Evolutionary conservation across 768 basidiomycete species (phyloP), one percentile per base, ranked within the genome.

Genomic region (Mycena crocata): DNA sequence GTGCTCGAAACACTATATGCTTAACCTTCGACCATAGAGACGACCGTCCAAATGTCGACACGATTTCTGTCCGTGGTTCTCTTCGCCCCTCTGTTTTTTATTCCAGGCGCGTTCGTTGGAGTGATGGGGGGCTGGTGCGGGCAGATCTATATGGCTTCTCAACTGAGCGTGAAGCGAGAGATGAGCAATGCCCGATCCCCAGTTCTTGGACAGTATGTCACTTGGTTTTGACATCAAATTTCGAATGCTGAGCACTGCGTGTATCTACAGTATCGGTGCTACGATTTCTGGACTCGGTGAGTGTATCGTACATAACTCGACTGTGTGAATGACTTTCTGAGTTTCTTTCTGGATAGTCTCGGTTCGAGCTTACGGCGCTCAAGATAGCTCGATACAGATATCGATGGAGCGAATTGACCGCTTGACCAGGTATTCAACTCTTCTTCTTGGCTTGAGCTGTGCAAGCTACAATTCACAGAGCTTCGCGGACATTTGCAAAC

Each of bases 331-430:
- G 21, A 34, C n/a, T n/a, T 19, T 37, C 23, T 37, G 44, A 46
- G n/a, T n/a, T n/a, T n/a, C n/a, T n/a, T n/a, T 19, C 21, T 5
- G 42, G 39, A 65, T 57, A 86, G 85, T 75, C 21, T 85, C 89
- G 8, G 87, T 93, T 55, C 82, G 91, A 24, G 91, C 91, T 0
- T 93, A 89, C 72, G 86, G 86, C 6, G 87, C 86, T 8, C 82
- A 91, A 75, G 73, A 77, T 24, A 57, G 75, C 4, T 89, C 84
- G 79, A 83, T 73, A 67, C 57, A 62, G 37, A 82, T 87, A 67
- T 83, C 85, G 5, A 73, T 85, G 31, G 75, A 78, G 42, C 82
- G 87, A 10, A 86, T 91, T 45, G 86, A 93, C 73, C 78, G 80
- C 28, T 90, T 14, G 4, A 85, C 76, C 60, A 73, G 60, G 74